A percentile compares a stretch with the other conserved stretches of the same genome.
These are phyloP conservation scores for Paecilomyces niveus DNA, from an alignment of 2,329 filamentous ascomycete species.

Conservation along the genomic window DNA sequence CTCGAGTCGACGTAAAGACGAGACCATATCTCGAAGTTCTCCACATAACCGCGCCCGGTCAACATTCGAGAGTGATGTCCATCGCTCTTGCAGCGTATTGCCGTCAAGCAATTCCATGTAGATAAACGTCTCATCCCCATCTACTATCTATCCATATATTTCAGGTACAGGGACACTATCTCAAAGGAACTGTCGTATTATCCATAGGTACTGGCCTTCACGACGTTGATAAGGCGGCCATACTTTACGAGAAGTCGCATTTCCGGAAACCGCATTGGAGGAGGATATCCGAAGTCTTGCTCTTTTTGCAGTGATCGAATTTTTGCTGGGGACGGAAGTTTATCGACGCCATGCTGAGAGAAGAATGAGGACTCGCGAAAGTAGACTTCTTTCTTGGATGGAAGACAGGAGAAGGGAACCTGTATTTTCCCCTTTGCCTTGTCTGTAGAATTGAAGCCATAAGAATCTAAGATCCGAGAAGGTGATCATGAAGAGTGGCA, in stretches of 20 bases:
- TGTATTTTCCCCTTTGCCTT: not conserved
- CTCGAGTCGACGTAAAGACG: not conserved
- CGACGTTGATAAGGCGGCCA: too few relatives aligned
- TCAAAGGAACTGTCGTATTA: too few relatives aligned
- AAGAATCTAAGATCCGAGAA: not conserved
- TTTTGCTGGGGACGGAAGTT: not conserved
- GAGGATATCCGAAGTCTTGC: not conserved
- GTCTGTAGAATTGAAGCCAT: not conserved
- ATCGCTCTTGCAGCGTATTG: too few relatives aligned
- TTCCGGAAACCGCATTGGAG: conserved; percentile 11
- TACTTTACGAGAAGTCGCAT: too few relatives aligned
- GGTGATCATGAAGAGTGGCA: too few relatives aligned
- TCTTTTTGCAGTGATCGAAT: not conserved
- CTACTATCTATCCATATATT: too few relatives aligned
- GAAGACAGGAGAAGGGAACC: not conserved
- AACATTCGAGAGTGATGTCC: conserved; percentile 9
- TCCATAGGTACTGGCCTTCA: too few relatives aligned
- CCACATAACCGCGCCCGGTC: conserved; percentile 4
- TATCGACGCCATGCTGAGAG: not conserved
- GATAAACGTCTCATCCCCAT: too few relatives aligned
- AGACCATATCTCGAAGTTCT: not conserved
- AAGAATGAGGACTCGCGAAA: not conserved
- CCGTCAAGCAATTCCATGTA: too few relatives aligned
- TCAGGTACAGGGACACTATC: too few relatives aligned
- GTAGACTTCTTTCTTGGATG: not conserved